A percentile compares a stretch with the other conserved stretches of the same genome.
Conservation (phyloP, 768 basidiomycete genomes). For the Phaffia tasmanica region DNA sequence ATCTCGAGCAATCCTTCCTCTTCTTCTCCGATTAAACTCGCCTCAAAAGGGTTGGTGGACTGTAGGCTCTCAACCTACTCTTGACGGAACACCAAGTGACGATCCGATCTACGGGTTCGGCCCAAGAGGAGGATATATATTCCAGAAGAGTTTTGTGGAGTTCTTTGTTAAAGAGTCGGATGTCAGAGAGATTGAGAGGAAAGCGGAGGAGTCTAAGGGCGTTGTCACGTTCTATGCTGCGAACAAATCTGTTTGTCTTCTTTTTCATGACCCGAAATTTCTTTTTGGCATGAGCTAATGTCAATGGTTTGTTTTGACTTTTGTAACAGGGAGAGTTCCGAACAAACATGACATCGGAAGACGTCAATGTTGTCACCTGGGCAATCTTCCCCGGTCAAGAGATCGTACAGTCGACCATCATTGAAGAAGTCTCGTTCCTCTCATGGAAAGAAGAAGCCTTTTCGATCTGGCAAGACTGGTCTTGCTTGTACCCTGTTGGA, state of each 20-base stretch:
- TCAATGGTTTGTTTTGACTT: background rate
- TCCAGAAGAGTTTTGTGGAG: conserved; percentile 95
- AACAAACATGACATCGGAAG: conserved; percentile 67
- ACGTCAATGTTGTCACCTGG: conserved; percentile 94
- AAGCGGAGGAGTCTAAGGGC: conserved; percentile 37
- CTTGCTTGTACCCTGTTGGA: conserved; percentile 64
- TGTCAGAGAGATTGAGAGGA: conserved; percentile 42
- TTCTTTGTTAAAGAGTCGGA: conserved; percentile 56
- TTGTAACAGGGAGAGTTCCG: conserved; percentile 55
- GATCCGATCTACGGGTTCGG: conserved; percentile 87
- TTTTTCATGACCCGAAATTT: background rate
- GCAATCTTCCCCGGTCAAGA: conserved; percentile 96
- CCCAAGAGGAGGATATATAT: conserved; percentile 82
- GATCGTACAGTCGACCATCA: conserved; percentile 89
- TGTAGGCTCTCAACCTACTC: conserved; percentile 87
- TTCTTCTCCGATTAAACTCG: conserved; percentile 63
- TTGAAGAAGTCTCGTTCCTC: conserved; percentile 84
- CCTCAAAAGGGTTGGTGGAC: conserved; percentile 72
- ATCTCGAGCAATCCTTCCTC: conserved; percentile 63
- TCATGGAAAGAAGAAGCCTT: conserved; percentile 99
- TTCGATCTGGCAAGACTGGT: conserved; percentile 91
- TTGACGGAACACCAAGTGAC: conserved; percentile 63
- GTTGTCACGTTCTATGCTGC: conserved; percentile 77
- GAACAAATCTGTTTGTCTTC: conserved; percentile 52
- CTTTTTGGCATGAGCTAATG: background rate